phyloP scores from a whole-genome alignment of 768 basidiomycete genomes.

The Epithele typhae region DNA sequence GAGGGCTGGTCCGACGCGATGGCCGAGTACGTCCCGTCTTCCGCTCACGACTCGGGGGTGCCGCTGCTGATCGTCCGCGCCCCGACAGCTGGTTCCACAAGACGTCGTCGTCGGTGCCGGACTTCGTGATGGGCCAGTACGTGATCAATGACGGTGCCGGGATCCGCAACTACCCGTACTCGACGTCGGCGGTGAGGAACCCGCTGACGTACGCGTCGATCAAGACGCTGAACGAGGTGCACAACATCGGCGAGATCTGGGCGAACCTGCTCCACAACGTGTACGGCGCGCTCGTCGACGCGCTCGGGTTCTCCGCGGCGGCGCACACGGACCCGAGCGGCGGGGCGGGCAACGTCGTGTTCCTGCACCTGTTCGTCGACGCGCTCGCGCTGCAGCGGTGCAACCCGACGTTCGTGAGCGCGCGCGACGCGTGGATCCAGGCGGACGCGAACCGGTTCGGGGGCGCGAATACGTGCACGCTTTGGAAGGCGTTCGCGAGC shows the following conservation, averaged over 20 bases:
- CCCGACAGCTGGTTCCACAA: conserved; percentile 32
- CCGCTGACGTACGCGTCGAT: conserved; percentile 40
- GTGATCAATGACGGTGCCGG: conserved; percentile 47
- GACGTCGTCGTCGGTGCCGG: conserved; percentile 33
- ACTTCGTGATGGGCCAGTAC: conserved; percentile 44
- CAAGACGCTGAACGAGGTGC: conserved; percentile 36
- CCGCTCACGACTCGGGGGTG: no score
- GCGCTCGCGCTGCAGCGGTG: conserved; percentile 42
- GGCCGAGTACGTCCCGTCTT: conserved; percentile 18
- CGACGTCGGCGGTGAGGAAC: conserved; percentile 38
- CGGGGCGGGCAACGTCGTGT: conserved; percentile 44
- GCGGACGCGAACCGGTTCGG: conserved; percentile 44
- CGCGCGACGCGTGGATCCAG: conserved; percentile 48
- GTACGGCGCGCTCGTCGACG: conserved; percentile 12
- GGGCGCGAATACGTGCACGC: conserved; percentile 40
- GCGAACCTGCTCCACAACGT: conserved; percentile 17
- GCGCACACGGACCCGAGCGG: conserved; percentile 37
- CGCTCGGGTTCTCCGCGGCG: conserved; percentile 28
- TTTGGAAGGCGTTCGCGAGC: conserved; percentile 45
- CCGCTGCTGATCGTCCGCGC: not conserved
- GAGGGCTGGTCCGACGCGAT: conserved; percentile 60
- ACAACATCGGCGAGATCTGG: conserved; percentile 46
- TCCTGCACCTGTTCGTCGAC: conserved; percentile 47
- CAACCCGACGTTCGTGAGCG: conserved; percentile 43
- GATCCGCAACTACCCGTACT: conserved; percentile 55